These are phyloP conservation scores for Ophiocordyceps unilateralis DNA, from an alignment of 2,329 filamentous ascomycete species.

Conservation along the genomic window DNA sequence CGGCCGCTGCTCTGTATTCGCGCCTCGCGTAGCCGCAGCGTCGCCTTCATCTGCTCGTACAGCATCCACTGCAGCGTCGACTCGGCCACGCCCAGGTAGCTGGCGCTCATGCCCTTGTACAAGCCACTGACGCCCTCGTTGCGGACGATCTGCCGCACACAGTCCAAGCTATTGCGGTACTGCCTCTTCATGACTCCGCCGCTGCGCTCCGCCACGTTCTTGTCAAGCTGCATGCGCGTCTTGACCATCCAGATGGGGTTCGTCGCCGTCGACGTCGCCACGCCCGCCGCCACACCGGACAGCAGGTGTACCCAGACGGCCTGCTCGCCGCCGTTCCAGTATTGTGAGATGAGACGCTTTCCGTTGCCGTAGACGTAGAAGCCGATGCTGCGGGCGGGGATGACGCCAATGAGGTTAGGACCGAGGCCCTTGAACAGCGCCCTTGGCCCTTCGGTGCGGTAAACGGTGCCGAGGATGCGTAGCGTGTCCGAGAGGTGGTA, in stretches of 20 bases:
- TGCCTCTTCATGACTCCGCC: constrained; percentile 38
- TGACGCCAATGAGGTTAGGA: constrained; percentile 76
- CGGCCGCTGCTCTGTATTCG: constrained; percentile 39
- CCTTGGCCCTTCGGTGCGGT: constrained; percentile 64
- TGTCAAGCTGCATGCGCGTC: constrained; percentile 82
- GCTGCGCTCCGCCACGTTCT: constrained; percentile 50
- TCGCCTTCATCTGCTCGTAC: constrained; percentile 80
- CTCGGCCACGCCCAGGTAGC: constrained; percentile 80
- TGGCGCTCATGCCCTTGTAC: constrained; percentile 81
- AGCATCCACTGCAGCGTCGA: constrained; percentile 85
- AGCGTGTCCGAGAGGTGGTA: constrained; percentile 75
- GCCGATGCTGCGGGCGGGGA: constrained; percentile 80
- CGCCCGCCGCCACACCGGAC: constrained; percentile 60
- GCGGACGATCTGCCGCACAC: constrained; percentile 62
- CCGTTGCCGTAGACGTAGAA: constrained; percentile 90
- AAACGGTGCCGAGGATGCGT: constrained; percentile 68
- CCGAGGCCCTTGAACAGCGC: constrained; percentile 88
- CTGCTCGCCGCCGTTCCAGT: constrained; percentile 54
- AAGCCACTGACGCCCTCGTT: constrained; percentile 68
- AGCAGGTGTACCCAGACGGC: constrained; percentile 61
- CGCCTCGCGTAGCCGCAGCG: constrained; percentile 47
- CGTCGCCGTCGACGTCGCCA: constrained; percentile 77
- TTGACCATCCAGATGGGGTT: constrained; percentile 97
- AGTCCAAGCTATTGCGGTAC: constrained; percentile 82
- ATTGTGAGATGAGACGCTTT: constrained; percentile 62